Evolutionary conservation across 2,329 filamentous ascomycete species (phyloP).

Genomic region (Didymella pinodella): DNA sequence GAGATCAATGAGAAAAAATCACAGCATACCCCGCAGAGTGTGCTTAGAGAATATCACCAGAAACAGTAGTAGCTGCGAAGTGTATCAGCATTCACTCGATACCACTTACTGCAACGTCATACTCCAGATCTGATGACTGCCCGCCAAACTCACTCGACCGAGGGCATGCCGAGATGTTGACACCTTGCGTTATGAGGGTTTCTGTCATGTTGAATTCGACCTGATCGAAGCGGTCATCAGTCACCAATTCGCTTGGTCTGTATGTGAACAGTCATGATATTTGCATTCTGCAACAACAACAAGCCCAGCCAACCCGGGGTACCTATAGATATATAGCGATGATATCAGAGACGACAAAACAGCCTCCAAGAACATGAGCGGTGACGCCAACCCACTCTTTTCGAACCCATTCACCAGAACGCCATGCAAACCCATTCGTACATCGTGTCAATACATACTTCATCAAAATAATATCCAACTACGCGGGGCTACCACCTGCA

Average conservation of each 20-base stretch:
- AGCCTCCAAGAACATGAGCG: neutral
- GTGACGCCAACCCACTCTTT: neutral
- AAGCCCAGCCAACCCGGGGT: neutral
- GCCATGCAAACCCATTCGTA: constrained; percentile 10
- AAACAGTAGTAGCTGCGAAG: neutral
- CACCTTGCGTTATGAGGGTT: neutral
- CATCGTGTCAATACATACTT: constrained; percentile 13
- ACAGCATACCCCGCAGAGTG: neutral
- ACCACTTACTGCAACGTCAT: neutral
- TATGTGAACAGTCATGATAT: neutral
- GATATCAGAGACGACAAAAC: neutral
- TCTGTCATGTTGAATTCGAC: neutral
- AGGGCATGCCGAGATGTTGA: neutral
- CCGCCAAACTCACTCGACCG: neutral
- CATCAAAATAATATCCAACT: neutral
- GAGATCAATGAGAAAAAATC: neutral
- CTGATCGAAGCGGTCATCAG: neutral
- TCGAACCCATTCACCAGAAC: neutral
- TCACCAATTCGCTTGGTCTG: neutral
- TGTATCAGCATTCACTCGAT: neutral
- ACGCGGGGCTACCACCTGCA: neutral
- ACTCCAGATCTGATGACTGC: neutral
- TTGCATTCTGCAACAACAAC: neutral
- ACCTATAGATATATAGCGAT: neutral
- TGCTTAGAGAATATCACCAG: neutral